Evolutionary conservation across 495 filamentous ascomycete species (phyloP).

Genomic region (Thermochaetoides thermophila): DNA sequence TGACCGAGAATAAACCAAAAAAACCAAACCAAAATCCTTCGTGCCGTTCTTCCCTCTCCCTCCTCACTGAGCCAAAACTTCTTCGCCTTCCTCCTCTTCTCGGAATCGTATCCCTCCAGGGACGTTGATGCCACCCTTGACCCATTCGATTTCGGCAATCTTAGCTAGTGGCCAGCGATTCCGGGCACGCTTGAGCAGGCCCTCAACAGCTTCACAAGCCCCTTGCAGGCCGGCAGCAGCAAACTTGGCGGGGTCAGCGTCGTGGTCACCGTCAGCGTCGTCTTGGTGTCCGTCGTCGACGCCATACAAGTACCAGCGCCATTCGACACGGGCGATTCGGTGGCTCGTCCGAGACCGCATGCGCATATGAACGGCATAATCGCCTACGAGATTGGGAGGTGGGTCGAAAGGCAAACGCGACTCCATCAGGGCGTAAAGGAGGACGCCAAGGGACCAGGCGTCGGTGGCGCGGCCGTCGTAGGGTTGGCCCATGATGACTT

Average conservation of each 20-base stretch:
- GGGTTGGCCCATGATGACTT: conserved; percentile 85
- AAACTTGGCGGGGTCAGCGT: conserved; percentile 32
- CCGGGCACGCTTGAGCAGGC: conserved; percentile 61
- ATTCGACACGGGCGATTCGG: conserved; percentile 86
- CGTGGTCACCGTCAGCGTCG: conserved; percentile 28
- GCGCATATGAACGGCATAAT: conserved; percentile 39
- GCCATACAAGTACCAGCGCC: conserved; percentile 79
- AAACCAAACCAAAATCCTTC: neutral
- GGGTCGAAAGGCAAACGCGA: conserved; percentile 85
- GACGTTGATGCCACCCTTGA: conserved; percentile 54
- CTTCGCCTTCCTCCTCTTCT: conserved; percentile 46
- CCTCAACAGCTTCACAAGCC: conserved; percentile 67
- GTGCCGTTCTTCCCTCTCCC: neutral
- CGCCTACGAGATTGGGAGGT: conserved; percentile 55
- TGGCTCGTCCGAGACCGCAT: conserved; percentile 69
- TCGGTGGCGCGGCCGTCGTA: conserved; percentile 91
- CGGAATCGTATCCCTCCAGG: conserved; percentile 53
- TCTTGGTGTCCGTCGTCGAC: conserved; percentile 46
- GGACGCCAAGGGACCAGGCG: conserved; percentile 87
- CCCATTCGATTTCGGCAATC: conserved; percentile 61
- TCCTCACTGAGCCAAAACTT: conserved; percentile 18
- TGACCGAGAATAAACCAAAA: too few relatives aligned
- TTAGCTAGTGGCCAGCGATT: conserved; percentile 58
- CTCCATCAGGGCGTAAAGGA: conserved; percentile 89
- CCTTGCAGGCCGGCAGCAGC: conserved; percentile 50